Base-by-base conservation (phyloP, 1,284 basidiomycete genomes). In the Waitea zeae region DNA sequence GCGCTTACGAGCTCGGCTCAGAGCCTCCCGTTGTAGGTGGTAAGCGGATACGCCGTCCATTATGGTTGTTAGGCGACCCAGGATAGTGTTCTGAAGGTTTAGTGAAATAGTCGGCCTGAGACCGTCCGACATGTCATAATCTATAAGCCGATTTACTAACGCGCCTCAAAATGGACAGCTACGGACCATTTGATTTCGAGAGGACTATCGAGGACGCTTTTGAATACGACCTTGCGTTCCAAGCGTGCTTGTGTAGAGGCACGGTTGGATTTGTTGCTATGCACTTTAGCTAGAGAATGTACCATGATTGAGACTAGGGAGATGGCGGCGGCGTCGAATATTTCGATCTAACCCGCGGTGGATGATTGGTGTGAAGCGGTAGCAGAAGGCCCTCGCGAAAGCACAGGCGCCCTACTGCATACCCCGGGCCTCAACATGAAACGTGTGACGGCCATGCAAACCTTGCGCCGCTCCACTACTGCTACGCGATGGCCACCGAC, bases 171-270 rank as follows among this genome's bases (percentile, higher is more conserved):
- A 29, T 29, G 15, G 36, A 38, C 29, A 17, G 30, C 34, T 28
- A 42, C 49, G 36, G 48, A 81, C 80, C 81, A 86, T 49, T 55
- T 50, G n/a, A 83, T 58, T 15, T 66, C 62, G 44, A 78, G 76
- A 1, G 81, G 80, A 41, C 68, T 82, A 36, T 74, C 71, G 13
- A 84, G 54, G 2, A 77, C 73, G 39, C 64, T 64, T 42, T 70
- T 82, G 54, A 70, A 80, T 0, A 73, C 68, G 1, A 58, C 52
- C 45, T 71, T 82, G 19, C 59, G 53, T 30, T 67, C 58, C 37
- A 44, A 14, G 11, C 41, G 43, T 17, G 60, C 54, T 31, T 57
- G 57, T n/a, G 53, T 48, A 43, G 59, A 70, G 17, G 64, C 64
- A 22, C 78, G 66, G 44, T 76, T 78, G 2, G 78, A 76, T 12